Percentiles rank a stretch among this genome's conserved stretches.
phyloP scores from a whole-genome alignment of 2,329 filamentous ascomycete genomes.

The Tolypocladium nubicola region DNA sequence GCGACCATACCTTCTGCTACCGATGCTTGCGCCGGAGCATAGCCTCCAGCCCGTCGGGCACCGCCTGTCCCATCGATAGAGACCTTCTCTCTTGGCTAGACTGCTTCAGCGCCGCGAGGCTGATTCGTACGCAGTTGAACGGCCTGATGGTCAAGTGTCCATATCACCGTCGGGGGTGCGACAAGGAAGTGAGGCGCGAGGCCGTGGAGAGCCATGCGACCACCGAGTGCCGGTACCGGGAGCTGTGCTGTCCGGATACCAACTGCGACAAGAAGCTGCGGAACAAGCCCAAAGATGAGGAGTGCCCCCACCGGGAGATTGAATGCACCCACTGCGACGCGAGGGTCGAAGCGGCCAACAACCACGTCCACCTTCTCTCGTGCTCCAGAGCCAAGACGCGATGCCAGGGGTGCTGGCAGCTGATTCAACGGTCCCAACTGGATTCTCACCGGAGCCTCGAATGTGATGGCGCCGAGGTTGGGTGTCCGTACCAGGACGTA shows the following conservation, averaged over 20 bases:
- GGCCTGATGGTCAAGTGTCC: conserved; percentile 49
- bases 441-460: conserved; percentile 34
- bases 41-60: conserved; percentile 26
- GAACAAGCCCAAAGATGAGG: conserved; percentile 37
- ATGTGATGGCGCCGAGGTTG: conserved; percentile 40
- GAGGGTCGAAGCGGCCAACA: conserved; percentile 33
- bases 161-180: conserved; percentile 39
- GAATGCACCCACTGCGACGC: conserved; percentile 44
- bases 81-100: conserved; percentile 27
- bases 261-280: conserved; percentile 40
- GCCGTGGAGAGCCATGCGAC: conserved; percentile 45
- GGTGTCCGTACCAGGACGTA: conserved; percentile 32
- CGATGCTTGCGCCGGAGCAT: conserved; percentile 39
- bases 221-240: conserved; percentile 44
- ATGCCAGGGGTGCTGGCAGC: conserved; percentile 38
- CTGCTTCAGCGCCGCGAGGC: conserved; percentile 29
- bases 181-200: conserved; percentile 38
- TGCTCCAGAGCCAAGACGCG: conserved; percentile 36
- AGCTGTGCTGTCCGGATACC: conserved; percentile 44
- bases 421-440: conserved; percentile 33
- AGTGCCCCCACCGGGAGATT: conserved; percentile 43
- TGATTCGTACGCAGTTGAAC: conserved; percentile 52
- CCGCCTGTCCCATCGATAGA: conserved; percentile 49
- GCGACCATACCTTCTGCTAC: conserved; percentile 56
- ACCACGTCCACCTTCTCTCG: conserved; percentile 21